phyloP scores from a whole-genome alignment of 1,284 basidiomycete species.

The Cystobasidium pallidum region DNA sequence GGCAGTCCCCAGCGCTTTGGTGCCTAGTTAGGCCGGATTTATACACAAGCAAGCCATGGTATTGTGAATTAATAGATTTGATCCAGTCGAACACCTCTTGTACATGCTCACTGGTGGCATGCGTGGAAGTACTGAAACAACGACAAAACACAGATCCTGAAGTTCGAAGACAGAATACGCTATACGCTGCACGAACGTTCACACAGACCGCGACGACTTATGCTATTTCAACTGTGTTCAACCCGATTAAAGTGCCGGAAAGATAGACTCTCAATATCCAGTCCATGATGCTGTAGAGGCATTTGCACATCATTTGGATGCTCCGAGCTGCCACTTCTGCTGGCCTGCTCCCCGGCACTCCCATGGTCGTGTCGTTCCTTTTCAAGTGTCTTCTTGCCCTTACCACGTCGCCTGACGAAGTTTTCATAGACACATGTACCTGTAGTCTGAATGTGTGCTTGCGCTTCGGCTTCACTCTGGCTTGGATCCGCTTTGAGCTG shows the following conservation, averaged over 20 bases:
- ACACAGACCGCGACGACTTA: neutral
- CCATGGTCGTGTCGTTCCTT: conserved; percentile 22
- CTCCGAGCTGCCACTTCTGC: conserved; percentile 28
- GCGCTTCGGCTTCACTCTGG: conserved; percentile 22
- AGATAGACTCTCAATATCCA: conserved; percentile 1
- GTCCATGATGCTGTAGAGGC: neutral
- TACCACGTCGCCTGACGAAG: conserved; percentile 30
- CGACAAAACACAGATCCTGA: neutral
- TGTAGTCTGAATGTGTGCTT: neutral
- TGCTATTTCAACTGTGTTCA: neutral
- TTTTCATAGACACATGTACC: conserved; percentile 27
- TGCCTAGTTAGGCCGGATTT: neutral
- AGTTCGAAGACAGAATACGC: neutral
- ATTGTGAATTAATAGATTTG: neutral
- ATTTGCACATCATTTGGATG: neutral
- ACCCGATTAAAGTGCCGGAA: neutral
- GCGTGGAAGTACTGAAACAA: neutral
- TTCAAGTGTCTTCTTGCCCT: conserved; percentile 40
- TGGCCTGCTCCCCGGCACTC: neutral
- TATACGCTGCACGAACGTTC: neutral
- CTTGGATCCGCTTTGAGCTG: conserved; percentile 28
- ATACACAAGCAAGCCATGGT: too few relatives aligned
- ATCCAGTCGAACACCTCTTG: neutral
- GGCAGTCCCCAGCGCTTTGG: neutral
- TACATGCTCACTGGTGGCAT: neutral